Evolutionary conservation across 2,329 filamentous ascomycete species (phyloP).

Genomic region (Orbilia javanica): DNA sequence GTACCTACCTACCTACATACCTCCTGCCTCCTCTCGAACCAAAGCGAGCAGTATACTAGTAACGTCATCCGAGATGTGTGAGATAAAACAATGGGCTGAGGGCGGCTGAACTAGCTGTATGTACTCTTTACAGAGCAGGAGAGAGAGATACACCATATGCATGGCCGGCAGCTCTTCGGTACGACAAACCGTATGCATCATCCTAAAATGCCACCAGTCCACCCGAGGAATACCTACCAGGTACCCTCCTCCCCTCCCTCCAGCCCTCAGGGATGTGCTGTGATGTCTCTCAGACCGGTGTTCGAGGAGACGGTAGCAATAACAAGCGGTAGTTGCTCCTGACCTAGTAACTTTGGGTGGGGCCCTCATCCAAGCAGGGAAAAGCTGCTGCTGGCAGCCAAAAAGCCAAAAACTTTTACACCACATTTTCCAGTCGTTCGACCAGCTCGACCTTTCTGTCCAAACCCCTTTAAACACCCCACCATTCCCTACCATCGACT

Average conservation of each 20-base stretch:
- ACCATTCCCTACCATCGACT: slow-evolving; percentile 33
- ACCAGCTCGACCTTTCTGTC: slow-evolving; percentile 56
- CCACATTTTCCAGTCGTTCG: slow-evolving; percentile 51
- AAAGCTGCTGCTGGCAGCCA: slow-evolving; percentile 47
- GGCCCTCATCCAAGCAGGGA: slow-evolving; percentile 36
- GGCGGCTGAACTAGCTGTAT: not conserved
- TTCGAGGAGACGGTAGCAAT: slow-evolving; percentile 7
- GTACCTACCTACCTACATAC: not conserved
- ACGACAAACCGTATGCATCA: slow-evolving; percentile 47
- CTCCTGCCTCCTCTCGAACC: too few species aligned
- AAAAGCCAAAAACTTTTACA: slow-evolving; percentile 41
- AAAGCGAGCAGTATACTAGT: not conserved
- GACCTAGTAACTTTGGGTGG: slow-evolving; percentile 27
- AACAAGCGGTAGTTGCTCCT: not conserved
- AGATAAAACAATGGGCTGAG: slow-evolving; percentile 10
- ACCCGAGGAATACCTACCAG: slow-evolving; percentile 10
- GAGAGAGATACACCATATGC: not conserved
- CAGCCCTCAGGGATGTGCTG: slow-evolving; percentile 2
- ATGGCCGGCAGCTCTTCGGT: slow-evolving; percentile 1
- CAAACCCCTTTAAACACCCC: slow-evolving; percentile 58
- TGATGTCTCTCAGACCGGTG: not conserved
- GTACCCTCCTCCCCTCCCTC: not conserved
- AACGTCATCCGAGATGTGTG: slow-evolving; percentile 18
- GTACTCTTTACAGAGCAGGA: too few species aligned
- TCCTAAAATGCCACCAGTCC: slow-evolving; percentile 48